Percentiles rank a stretch among this genome's conserved stretches.
These are phyloP conservation scores for Moricandia arvensis DNA, from an alignment of 345 rosid species.

Conservation along the genomic window DNA sequence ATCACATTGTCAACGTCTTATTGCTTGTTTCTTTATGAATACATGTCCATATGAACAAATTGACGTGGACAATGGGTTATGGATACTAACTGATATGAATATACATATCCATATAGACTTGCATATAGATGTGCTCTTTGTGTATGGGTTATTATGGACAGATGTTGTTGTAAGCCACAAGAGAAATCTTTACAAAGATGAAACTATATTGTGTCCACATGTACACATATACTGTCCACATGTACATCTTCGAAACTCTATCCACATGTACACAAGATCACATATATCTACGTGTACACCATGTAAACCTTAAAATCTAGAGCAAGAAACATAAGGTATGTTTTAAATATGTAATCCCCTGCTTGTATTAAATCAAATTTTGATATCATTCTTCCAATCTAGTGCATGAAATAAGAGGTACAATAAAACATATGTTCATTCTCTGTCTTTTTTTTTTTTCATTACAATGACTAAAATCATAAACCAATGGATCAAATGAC, in stretches of 20 bases:
- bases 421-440: neutral
- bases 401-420: neutral
- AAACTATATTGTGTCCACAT: neutral
- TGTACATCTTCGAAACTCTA: neutral
- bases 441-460: too few relatives aligned
- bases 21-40: too few relatives aligned
- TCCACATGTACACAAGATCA: neutral
- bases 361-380: neutral
- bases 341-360: neutral
- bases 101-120: neutral
- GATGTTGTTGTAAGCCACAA: neutral
- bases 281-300: neutral
- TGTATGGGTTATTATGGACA: neutral
- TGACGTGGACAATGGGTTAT: too few relatives aligned
- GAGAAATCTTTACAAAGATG: neutral
- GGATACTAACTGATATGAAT: too few relatives aligned
- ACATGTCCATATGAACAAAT: too few relatives aligned
- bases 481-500: neutral
- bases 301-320: neutral
- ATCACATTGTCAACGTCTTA: too few relatives aligned
- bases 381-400: neutral
- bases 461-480: neutral
- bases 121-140: neutral
- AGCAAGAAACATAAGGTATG: neutral
- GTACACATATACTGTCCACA: neutral